Conservation (phyloP, 2,329 filamentous ascomycete species). For the Paecilomyces dactylethromorphus region DNA sequence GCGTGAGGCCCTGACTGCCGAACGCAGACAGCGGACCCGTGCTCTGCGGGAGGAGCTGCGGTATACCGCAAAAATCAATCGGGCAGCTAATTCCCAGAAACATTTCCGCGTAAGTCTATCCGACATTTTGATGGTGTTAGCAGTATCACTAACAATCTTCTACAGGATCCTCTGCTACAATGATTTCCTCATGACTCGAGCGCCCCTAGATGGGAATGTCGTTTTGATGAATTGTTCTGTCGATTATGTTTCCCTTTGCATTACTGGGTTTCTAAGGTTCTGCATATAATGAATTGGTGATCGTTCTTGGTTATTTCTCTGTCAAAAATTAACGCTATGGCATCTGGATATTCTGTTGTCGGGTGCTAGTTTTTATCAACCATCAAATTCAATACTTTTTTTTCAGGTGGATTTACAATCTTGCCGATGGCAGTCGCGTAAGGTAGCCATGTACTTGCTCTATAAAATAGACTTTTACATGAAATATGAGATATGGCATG, state of each 20-base stretch:
- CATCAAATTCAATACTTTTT: too few relatives aligned
- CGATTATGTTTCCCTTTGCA: background rate
- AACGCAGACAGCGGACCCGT: conserved; percentile 62
- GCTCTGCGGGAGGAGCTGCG: conserved; percentile 56
- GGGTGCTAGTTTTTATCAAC: too few relatives aligned
- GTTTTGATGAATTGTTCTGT: background rate
- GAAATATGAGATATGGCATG: too few relatives aligned
- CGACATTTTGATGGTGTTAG: background rate
- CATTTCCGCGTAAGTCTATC: conserved; percentile 55
- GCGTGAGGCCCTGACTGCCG: conserved; percentile 57
- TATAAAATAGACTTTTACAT: too few relatives aligned
- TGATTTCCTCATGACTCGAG: conserved; percentile 21
- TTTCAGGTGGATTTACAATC: too few relatives aligned
- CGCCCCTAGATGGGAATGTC: background rate
- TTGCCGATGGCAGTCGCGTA: too few relatives aligned
- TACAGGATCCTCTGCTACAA: conserved; percentile 47
- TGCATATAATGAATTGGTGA: background rate
- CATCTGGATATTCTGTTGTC: too few relatives aligned
- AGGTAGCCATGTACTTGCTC: too few relatives aligned
- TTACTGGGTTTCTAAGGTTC: background rate
- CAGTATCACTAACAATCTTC: conserved; percentile 11
- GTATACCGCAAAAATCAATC: conserved; percentile 65
- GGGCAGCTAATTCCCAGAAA: conserved; percentile 70
- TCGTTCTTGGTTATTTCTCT: too few relatives aligned
- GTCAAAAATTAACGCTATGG: too few relatives aligned